Conservation (phyloP, 768 basidiomycete species). For the Scleroderma citrinum region DNA sequence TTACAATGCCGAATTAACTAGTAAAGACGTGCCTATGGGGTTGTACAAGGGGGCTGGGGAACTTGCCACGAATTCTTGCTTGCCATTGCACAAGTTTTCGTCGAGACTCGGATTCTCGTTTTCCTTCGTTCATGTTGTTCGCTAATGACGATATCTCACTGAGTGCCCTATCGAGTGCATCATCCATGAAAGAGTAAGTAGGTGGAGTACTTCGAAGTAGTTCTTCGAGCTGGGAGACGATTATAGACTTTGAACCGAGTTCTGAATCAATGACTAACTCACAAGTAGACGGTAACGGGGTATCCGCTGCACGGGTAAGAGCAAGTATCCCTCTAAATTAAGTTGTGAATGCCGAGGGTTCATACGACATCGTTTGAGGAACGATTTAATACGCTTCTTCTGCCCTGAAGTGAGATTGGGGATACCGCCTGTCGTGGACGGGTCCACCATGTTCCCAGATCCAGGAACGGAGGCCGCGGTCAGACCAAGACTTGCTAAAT, state of each 20-base stretch:
- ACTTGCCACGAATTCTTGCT: slow-evolving; percentile 80
- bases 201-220: slow-evolving; percentile 83
- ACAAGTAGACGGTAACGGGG: slow-evolving; percentile 95
- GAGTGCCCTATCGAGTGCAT: slow-evolving; percentile 80
- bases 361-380: slow-evolving; percentile 84
- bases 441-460: slow-evolving; percentile 34
- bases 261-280: slow-evolving; percentile 26
- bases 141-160: slow-evolving; percentile 85
- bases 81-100: slow-evolving; percentile 90
- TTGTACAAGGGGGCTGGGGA: slow-evolving; percentile 96
- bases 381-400: slow-evolving; percentile 80
- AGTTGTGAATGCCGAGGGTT: slow-evolving; percentile 91
- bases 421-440: slow-evolving; percentile 36
- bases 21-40: slow-evolving; percentile 71
- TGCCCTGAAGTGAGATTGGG: slow-evolving; percentile 70
- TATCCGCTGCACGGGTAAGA: slow-evolving; percentile 93
- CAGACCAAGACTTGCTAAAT: slow-evolving; percentile 32
- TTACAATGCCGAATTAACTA: not conserved
- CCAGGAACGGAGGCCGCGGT: slow-evolving; percentile 36
- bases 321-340: slow-evolving; percentile 87
- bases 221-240: slow-evolving; percentile 60
- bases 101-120: slow-evolving; percentile 90
- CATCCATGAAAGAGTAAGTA: slow-evolving; percentile 63
- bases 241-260: slow-evolving; percentile 2
- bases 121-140: slow-evolving; percentile 97